Conservation (phyloP, 768 basidiomycete genomes). For the Coprinellus micaceus region DNA sequence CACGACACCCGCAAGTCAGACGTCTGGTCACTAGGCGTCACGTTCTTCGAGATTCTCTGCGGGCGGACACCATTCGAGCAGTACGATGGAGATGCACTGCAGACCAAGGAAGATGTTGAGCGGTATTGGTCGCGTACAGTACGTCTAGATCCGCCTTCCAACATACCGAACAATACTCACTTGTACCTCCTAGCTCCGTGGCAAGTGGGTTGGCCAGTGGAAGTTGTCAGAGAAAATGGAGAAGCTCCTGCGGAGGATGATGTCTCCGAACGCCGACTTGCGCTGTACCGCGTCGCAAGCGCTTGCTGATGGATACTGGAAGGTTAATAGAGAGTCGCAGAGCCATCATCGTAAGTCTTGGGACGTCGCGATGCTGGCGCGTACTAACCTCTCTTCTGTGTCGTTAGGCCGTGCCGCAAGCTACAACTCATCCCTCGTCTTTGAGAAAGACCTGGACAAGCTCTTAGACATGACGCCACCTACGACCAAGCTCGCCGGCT, state of each 20-base stretch:
- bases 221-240: slow-evolving; percentile 63
- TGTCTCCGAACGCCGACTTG: slow-evolving; percentile 76
- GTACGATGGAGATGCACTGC: slow-evolving; percentile 73
- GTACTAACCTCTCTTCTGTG: too few species aligned
- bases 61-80: slow-evolving; percentile 92
- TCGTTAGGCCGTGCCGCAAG: slow-evolving; percentile 50
- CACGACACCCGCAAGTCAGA: slow-evolving; percentile 95
- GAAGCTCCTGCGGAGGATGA: slow-evolving; percentile 70
- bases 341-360: slow-evolving; percentile 41
- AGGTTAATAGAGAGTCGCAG: slow-evolving; percentile 24
- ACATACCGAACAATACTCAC: not conserved
- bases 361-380: too few species aligned
- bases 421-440: slow-evolving; percentile 43
- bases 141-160: slow-evolving; percentile 15
- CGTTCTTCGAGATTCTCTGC: slow-evolving; percentile 91
- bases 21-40: slow-evolving; percentile 81
- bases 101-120: slow-evolving; percentile 76
- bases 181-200: slow-evolving; percentile 58
- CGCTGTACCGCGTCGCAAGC: slow-evolving; percentile 67
- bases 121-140: slow-evolving; percentile 85
- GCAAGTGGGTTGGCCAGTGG: slow-evolving; percentile 86
- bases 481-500: slow-evolving; percentile 17
- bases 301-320: slow-evolving; percentile 69
- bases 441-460: slow-evolving; percentile 47
- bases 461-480: slow-evolving; percentile 34